A percentile compares a stretch with the other conserved stretches of the same genome.
phyloP scores from a whole-genome alignment of 768 basidiomycete genomes.

The Thelephora ganbajun region DNA sequence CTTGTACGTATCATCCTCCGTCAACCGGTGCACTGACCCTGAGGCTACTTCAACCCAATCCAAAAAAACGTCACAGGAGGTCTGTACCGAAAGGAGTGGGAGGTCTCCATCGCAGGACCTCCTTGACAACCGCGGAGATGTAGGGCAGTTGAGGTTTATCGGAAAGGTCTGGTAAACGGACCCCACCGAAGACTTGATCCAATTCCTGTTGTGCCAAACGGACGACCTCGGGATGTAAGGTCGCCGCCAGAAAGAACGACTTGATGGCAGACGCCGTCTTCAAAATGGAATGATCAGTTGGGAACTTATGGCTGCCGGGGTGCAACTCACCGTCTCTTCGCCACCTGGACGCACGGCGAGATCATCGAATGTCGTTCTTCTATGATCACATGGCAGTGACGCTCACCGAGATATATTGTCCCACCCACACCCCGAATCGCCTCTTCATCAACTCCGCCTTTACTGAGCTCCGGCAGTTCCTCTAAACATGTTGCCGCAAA shows the following conservation, averaged over 20 bases:
- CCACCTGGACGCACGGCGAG: not conserved
- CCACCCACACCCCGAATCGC: constrained; percentile 11
- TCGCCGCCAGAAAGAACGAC: constrained; percentile 10
- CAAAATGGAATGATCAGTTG: not conserved
- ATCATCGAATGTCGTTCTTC: not conserved
- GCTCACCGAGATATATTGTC: not conserved
- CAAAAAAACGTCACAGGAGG: not conserved
- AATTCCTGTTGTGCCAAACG: constrained; percentile 13
- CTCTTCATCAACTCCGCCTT: constrained; percentile 12
- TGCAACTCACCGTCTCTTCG: constrained; percentile 4
- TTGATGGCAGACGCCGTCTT: constrained; percentile 7
- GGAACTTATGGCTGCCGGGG: not conserved
- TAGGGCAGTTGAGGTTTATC: constrained; percentile 13
- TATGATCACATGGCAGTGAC: not conserved
- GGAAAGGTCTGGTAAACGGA: constrained; percentile 8
- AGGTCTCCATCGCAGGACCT: constrained; percentile 13
- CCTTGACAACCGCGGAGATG: constrained; percentile 12
- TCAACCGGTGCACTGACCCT: constrained; percentile 53
- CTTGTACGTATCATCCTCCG: constrained; percentile 51
- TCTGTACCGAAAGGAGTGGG: constrained; percentile 8
- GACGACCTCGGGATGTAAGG: constrained; percentile 12
- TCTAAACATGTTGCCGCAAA: constrained; percentile 35
- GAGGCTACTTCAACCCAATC: not conserved
- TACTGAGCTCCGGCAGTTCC: not conserved
- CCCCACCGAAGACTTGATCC: constrained; percentile 10